Base-by-base conservation (phyloP, 164 flowering plant species). In the Umbellularia californica region DNA sequence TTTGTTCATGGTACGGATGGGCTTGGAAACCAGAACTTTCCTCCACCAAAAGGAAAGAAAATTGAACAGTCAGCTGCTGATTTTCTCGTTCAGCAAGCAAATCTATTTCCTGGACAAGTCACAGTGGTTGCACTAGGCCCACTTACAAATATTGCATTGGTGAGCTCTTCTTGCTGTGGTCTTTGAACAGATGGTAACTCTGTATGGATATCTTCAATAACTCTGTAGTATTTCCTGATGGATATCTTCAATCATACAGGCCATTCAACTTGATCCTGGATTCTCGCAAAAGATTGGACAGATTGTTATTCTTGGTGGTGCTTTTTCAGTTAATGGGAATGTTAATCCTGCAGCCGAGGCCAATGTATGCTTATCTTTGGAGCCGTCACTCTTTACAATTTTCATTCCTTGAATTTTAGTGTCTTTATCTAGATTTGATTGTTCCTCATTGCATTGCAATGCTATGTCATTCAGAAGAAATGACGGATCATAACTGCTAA, bases 291-390 rank as follows among this genome's bases (percentile, higher is more conserved):
- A 93, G 72, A 77, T 93, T 71, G 85, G 87, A 64, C 91, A 93
- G 79, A 89, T 95, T 75, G 86, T 87, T 76, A 47, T 95, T 82
- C 97, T 93, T 80, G 99, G 99, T 77, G 99, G 99, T 78, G 93
- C 97, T 70, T 95, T 95, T 86, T 72, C 89, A 50, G 97, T 93
- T 75, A 91, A 92, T 80, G 98, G 98, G 72, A 95, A 93, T 84
- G 99, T 93, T 17, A 93, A 95, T 81, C 97, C 99, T n/a, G 97
- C 99, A 22, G 87, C 97, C 24, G 99, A 95, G 77, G 97, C 99
- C 75, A 95, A 95, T 86, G 98, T 95, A 81, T 80, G 92, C 77
- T 10, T 33, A 10, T 73, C 51, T 17, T 23, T 55, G 60, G n/a
- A 55, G 60, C 47, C 0, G 17, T 5, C 62, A 3, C 11, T 12